These are phyloP conservation scores for Phytopythium aichiense DNA, from an alignment of 352 stramenopile species.

Conservation along the genomic window DNA sequence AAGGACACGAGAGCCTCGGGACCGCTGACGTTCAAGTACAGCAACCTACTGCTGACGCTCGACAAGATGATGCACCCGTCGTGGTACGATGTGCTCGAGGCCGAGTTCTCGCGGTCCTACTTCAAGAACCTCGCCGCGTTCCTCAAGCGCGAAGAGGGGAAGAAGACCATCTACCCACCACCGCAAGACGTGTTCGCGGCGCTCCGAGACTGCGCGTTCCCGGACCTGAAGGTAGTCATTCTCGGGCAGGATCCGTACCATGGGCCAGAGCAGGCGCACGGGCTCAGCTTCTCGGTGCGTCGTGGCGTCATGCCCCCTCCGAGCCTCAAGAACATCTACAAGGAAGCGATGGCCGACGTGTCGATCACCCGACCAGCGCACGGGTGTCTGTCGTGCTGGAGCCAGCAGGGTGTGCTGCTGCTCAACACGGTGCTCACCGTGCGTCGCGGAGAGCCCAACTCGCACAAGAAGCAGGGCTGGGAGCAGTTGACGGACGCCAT, in stretches of 20 bases:
- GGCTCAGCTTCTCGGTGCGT: constrained; percentile 90
- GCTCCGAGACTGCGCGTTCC: constrained; percentile 86
- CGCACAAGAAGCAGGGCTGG: constrained; percentile 96
- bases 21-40: constrained; percentile 25
- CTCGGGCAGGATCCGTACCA: constrained; percentile 93
- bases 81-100: constrained; percentile 54
- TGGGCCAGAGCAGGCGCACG: constrained; percentile 80
- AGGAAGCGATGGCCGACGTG: constrained; percentile 89
- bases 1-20: constrained; percentile 3
- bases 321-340: constrained; percentile 98
- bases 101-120: constrained; percentile 39
- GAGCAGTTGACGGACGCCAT: constrained; percentile 96
- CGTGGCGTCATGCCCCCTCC: constrained; percentile 88
- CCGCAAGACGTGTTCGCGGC: constrained; percentile 85
- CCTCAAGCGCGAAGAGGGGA: constrained; percentile 48
- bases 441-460: constrained; percentile 87
- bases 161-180: constrained; percentile 86
- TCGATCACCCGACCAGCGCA: constrained; percentile 72
- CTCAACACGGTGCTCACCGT: constrained; percentile 99
- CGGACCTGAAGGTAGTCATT: constrained; percentile 91
- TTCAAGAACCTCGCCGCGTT: constrained; percentile 47
- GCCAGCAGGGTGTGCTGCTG: constrained; percentile 95
- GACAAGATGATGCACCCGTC: constrained; percentile 46
- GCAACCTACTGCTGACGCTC: constrained; percentile 28
- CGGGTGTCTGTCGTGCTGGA: constrained; percentile 92